Base-by-base conservation (phyloP, 306 rosid genomes). In the Oxytropis ochrocephala region DNA sequence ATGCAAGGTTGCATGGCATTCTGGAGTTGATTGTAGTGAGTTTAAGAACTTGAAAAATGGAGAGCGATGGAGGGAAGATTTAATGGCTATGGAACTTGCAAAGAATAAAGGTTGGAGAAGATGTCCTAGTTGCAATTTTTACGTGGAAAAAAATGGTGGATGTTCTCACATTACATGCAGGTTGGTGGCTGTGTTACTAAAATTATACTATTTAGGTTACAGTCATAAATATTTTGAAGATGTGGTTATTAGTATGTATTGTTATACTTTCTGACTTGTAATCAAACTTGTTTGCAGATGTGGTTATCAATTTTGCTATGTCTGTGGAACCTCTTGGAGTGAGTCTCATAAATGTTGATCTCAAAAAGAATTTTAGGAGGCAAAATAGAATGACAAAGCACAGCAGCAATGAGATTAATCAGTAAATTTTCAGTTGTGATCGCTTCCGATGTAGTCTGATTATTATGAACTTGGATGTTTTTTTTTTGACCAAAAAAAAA, bases 1-100 rank as follows among this genome's bases (percentile, higher is more conserved):
- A 58, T 86, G 90, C 41, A 75, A 30, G 46, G 94, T 82, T 17
- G 7, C 88, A 0, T 89, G 97, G 96, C 96, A 89, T 56, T 70
- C 48, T 0, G 87, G 81, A 0, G 27, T 84, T 9, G 87, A 73
- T 0, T 89, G 96, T 3, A 1, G 1, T 0, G 87, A 69, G 72
- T 91, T 82, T 77, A 67, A 46, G 65, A 53, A 0, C 1, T 8
- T 82, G 81, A 69, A 50, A 0, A 33, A 38, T 14, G 56, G 57
- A 0, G 89, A 63, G 9, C 13, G 67, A 71, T 78, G 16, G 27
- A 79, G 27, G 46, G 90, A 84, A 7, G 97, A 91, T 39, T 11
- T 70, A 0, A 49, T 78, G 87, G 36, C 80, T 3, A 68, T 77
- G 82, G 84, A 80, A 47, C 85, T 89, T 10, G 91, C 89, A 0